Conservation (phyloP, 768 basidiomycete genomes). For the Tricholoma bakamatsutake region DNA sequence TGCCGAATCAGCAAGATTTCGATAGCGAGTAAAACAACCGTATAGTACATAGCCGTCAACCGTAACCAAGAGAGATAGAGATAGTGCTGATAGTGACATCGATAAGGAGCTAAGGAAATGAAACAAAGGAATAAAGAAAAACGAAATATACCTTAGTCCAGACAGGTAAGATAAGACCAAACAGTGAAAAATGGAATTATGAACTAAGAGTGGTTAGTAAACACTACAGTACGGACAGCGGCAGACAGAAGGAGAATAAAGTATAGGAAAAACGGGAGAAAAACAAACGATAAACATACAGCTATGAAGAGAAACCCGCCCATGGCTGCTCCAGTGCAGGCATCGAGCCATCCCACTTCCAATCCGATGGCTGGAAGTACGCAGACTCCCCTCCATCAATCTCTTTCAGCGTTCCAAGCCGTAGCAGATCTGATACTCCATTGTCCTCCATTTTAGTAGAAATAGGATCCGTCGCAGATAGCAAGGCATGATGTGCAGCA, state of each 20-base stretch:
- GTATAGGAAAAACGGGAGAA: slow-evolving; percentile 24
- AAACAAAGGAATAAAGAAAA: slow-evolving; percentile 1
- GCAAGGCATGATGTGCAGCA: slow-evolving; percentile 35
- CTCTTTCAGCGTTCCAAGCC: slow-evolving; percentile 59
- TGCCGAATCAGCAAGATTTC: slow-evolving; percentile 33
- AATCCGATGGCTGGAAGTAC: slow-evolving; percentile 55
- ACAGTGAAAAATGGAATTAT: slow-evolving; percentile 16
- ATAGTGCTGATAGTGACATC: slow-evolving; percentile 18
- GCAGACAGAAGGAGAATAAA: slow-evolving; percentile 14
- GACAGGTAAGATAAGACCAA: slow-evolving; percentile 27
- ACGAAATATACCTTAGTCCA: slow-evolving; percentile 33
- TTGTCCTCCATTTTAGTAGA: slow-evolving; percentile 46
- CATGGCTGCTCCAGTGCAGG: slow-evolving; percentile 60
- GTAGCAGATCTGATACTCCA: slow-evolving; percentile 38
- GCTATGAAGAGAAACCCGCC: slow-evolving; percentile 62
- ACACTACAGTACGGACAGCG: slow-evolving; percentile 6
- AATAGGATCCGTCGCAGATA: slow-evolving; percentile 35
- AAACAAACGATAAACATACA: slow-evolving; percentile 29
- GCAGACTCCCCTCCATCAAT: slow-evolving; percentile 72
- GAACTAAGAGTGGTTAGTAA: slow-evolving; percentile 7
- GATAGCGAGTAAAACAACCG: slow-evolving; percentile 61
- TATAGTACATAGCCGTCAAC: slow-evolving; percentile 44
- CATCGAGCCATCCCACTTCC: slow-evolving; percentile 76
- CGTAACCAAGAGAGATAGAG: slow-evolving; percentile 37
- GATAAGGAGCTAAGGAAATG: slow-evolving; percentile 14